A percentile compares a stretch with the other conserved stretches of the same genome.
These are phyloP conservation scores for Lagenaria siceraria DNA, from an alignment of 306 rosid species.

Conservation along the genomic window DNA sequence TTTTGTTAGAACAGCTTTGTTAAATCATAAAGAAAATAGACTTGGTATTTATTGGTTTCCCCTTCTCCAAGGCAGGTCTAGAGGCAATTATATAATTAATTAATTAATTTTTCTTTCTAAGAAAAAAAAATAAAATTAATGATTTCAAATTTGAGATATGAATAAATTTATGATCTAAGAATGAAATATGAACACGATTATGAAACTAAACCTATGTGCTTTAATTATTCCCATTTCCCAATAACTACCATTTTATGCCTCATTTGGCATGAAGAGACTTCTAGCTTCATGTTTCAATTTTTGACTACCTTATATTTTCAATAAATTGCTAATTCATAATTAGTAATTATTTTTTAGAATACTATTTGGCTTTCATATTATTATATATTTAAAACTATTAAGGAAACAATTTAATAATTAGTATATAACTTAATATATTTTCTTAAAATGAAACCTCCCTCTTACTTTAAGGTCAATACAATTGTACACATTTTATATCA, in stretches of 20 bases:
- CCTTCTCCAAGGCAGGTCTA: not conserved
- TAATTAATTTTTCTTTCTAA: too few relatives aligned
- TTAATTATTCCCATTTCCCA: not conserved
- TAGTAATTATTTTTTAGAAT: too few relatives aligned
- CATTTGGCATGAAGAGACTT: not conserved
- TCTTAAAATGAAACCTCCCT: too few relatives aligned
- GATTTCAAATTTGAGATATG: not conserved
- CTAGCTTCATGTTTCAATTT: not conserved
- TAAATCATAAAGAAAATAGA: not conserved
- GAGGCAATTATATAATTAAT: not conserved
- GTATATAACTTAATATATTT: too few relatives aligned
- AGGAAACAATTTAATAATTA: too few relatives aligned
- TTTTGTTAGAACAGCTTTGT: not conserved
- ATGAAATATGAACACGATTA: not conserved
- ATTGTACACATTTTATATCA: too few relatives aligned
- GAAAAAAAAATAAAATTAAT: not conserved
- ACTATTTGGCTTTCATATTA: too few relatives aligned
- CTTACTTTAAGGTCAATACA: too few relatives aligned
- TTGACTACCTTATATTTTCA: not conserved
- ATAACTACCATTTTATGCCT: too few relatives aligned
- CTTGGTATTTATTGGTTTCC: not conserved
- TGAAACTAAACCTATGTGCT: not conserved
- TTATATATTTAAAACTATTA: too few relatives aligned
- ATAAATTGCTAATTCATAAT: not conserved
- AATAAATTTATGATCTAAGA: not conserved